Percentiles rank a stretch among this genome's conserved stretches.
Evolutionary conservation across 164 flowering plant genomes (phyloP).

Genomic region (Aristolochia californica): DNA sequence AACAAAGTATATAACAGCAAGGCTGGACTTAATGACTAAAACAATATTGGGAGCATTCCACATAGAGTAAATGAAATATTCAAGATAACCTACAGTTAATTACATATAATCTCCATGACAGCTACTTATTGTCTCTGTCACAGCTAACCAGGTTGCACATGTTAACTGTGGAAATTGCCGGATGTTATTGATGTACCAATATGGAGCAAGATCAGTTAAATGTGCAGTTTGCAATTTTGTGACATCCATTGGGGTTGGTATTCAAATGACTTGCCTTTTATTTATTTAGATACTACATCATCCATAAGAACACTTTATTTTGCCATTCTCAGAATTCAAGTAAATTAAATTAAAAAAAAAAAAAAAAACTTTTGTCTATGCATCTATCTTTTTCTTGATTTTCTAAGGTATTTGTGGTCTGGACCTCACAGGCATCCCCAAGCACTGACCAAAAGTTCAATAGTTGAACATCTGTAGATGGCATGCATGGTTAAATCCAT

Average conservation of each 20-base stretch:
- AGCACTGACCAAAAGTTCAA: constrained; percentile 67
- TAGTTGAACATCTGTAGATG: constrained; percentile 16
- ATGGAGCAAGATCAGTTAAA: constrained; percentile 88
- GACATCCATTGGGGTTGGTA: constrained; percentile 74
- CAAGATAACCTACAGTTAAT: neutral
- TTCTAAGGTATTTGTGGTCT: neutral
- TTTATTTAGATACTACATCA: neutral
- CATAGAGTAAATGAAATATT: neutral
- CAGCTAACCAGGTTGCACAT: constrained; percentile 94
- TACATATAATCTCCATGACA: no score
- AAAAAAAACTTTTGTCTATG: no score
- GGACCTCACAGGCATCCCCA: constrained; percentile 48
- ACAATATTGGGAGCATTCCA: neutral
- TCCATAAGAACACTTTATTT: no score
- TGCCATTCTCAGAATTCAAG: no score
- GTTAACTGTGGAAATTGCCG: constrained; percentile 86
- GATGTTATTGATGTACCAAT: constrained; percentile 83
- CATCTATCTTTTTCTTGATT: no score
- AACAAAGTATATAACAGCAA: neutral
- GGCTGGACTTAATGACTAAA: neutral
- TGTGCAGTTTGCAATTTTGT: constrained; percentile 92
- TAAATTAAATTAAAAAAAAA: no score
- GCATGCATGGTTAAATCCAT: neutral
- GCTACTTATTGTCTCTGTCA: constrained; percentile 4
- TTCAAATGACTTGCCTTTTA: neutral